These are phyloP conservation scores for Pseudogymnoascus sp. DNA, from an alignment of 2,329 filamentous ascomycete species.

Conservation along the genomic window DNA sequence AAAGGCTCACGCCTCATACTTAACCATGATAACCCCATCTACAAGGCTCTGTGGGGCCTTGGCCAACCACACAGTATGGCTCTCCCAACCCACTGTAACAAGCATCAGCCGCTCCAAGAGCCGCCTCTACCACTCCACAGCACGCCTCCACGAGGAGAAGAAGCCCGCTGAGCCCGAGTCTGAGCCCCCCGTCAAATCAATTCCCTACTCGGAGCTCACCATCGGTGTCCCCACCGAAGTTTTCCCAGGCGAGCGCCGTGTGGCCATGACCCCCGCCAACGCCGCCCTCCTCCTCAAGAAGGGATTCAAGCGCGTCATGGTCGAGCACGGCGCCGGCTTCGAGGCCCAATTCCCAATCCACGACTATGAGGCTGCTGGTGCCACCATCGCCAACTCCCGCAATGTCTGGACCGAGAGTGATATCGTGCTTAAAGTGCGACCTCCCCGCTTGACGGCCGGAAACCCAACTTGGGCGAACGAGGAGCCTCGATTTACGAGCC, in stretches of 20 bases:
- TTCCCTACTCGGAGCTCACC: conserved; percentile 63
- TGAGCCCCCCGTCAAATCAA: conserved; percentile 10
- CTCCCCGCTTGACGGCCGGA: conserved; percentile 45
- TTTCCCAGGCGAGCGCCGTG: conserved; percentile 71
- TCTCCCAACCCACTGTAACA: neutral
- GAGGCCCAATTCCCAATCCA: conserved; percentile 71
- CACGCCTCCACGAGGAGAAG: neutral
- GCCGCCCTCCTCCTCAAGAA: conserved; percentile 77
- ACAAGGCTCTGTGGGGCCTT: conserved; percentile 5
- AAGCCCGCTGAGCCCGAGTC: neutral
- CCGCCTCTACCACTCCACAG: neutral
- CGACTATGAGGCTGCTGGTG: conserved; percentile 71
- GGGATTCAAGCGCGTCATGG: conserved; percentile 67
- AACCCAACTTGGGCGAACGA: conserved; percentile 24
- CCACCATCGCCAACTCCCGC: conserved; percentile 62
- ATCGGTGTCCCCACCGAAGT: conserved; percentile 75
- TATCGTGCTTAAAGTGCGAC: conserved; percentile 77
- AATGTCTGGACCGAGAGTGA: conserved; percentile 69
- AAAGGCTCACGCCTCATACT: neutral
- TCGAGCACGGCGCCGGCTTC: conserved; percentile 74
- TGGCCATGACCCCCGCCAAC: conserved; percentile 79
- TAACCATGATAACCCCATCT: conserved; percentile 3
- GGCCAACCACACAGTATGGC: conserved; percentile 5
- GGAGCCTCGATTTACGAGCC: conserved; percentile 32
- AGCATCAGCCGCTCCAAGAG: neutral